phyloP scores from a whole-genome alignment of 192 early-diverging fungal genomes.

The Mortierella antarctica region DNA sequence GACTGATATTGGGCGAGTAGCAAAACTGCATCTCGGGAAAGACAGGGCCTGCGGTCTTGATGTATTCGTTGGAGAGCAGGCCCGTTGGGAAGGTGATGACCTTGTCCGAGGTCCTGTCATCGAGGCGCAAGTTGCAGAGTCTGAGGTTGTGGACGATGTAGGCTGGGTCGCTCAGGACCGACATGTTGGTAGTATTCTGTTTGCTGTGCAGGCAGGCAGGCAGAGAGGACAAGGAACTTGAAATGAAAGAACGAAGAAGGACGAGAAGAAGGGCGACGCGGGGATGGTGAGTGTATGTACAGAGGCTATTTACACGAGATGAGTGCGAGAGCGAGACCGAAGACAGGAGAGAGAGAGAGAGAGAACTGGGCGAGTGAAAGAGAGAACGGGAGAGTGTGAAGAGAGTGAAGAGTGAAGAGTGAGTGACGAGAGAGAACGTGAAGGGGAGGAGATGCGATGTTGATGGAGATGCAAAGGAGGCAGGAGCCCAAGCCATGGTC shows the following conservation, averaged over 20 bases:
- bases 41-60: slow-evolving; percentile 64
- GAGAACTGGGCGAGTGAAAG: background rate
- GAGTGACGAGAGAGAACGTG: background rate
- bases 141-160: slow-evolving; percentile 83
- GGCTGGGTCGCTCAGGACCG: slow-evolving; percentile 74
- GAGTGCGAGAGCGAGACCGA: too few relatives aligned
- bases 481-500: too few relatives aligned
- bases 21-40: slow-evolving; percentile 71
- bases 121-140: slow-evolving; percentile 76
- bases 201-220: background rate
- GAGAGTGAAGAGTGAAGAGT: background rate
- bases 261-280: background rate
- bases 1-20: slow-evolving; percentile 64
- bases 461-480: too few relatives aligned
- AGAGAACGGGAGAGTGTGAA: too few relatives aligned
- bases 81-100: slow-evolving; percentile 73
- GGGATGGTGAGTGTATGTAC: too few relatives aligned
- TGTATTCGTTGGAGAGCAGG: slow-evolving; percentile 69
- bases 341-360: background rate
- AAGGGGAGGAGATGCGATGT: too few relatives aligned
- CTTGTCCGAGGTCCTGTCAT: slow-evolving; percentile 78
- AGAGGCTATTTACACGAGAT: too few relatives aligned
- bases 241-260: background rate
- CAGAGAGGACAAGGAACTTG: background rate
- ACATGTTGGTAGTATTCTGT: slow-evolving; percentile 56